These are phyloP conservation scores for Pulveroboletus ravenelii DNA, from an alignment of 768 basidiomycete species.

Conservation along the genomic window DNA sequence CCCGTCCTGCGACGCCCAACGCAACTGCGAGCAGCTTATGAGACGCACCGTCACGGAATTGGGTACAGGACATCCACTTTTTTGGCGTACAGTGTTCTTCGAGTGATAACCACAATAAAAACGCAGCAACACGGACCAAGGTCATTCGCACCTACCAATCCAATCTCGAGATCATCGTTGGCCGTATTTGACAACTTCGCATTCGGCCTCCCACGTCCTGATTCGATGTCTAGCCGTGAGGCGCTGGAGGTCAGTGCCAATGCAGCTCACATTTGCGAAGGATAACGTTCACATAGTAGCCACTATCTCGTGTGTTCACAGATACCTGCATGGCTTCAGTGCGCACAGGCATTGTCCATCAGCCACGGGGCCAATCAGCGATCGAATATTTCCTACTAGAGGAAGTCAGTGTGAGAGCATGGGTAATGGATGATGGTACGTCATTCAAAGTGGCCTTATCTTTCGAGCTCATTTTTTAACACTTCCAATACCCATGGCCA, in stretches of 20 bases:
- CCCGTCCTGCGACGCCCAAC: no score
- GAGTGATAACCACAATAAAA: conserved; percentile 1
- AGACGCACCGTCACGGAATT: no score
- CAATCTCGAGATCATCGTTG: not conserved
- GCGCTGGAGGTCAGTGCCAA: not conserved
- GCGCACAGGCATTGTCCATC: conserved; percentile 31
- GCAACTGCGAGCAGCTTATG: no score
- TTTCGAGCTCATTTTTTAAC: not conserved
- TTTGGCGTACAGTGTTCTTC: conserved; percentile 2
- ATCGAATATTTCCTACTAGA: conserved; percentile 38
- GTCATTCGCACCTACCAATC: not conserved
- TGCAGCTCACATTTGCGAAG: conserved; percentile 10
- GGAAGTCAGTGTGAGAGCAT: conserved; percentile 36
- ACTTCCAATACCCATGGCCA: no score
- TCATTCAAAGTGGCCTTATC: conserved; percentile 1
- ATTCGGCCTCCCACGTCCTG: conserved; percentile 4
- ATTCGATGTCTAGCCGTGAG: not conserved
- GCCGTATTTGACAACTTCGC: not conserved
- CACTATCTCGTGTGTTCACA: not conserved
- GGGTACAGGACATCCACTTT: no score
- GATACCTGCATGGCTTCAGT: conserved; percentile 13
- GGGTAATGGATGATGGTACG: conserved; percentile 44
- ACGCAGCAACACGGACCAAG: no score
- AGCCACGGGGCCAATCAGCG: conserved; percentile 16
- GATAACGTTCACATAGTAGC: conserved; percentile 11